Conservation (phyloP, 768 basidiomycete genomes). For the Lactifluus pinguis region DNA sequence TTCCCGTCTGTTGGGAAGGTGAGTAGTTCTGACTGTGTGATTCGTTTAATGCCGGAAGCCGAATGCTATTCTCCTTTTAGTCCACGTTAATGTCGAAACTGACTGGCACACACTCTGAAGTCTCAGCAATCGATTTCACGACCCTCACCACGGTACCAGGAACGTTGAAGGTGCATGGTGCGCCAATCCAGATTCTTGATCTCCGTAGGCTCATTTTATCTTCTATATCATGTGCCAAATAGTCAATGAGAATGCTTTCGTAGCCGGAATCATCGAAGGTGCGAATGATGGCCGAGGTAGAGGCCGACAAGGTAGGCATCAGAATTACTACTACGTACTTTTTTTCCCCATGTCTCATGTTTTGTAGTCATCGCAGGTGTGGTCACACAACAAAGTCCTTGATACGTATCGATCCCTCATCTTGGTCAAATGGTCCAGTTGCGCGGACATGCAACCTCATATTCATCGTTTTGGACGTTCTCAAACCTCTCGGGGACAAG, state of each 20-base stretch:
- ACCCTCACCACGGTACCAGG: slow-evolving; percentile 93
- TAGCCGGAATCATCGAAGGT: slow-evolving; percentile 96
- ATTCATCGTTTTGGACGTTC: slow-evolving; percentile 95
- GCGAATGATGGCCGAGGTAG: slow-evolving; percentile 93
- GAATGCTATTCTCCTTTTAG: slow-evolving; percentile 29
- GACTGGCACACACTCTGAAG: slow-evolving; percentile 94
- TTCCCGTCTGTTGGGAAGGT: slow-evolving; percentile 96
- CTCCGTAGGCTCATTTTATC: slow-evolving; percentile 48
- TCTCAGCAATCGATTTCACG: slow-evolving; percentile 95
- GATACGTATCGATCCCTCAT: slow-evolving; percentile 6
- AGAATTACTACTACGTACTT: background rate
- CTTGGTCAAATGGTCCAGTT: slow-evolving; percentile 39
- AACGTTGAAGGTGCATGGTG: slow-evolving; percentile 89
- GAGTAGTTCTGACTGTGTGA: background rate
- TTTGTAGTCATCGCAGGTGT: slow-evolving; percentile 67
- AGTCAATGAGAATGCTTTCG: slow-evolving; percentile 17
- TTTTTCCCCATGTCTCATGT: background rate
- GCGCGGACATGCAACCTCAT: slow-evolving; percentile 97
- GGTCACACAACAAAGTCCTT: slow-evolving; percentile 18
- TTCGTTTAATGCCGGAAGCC: slow-evolving; percentile 7
- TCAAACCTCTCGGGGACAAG: slow-evolving; percentile 96
- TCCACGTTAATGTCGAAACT: slow-evolving; percentile 92
- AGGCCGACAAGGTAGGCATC: slow-evolving; percentile 77
- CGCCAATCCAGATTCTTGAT: slow-evolving; percentile 92
- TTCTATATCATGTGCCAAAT: background rate